Evolutionary conservation across 495 filamentous ascomycete genomes (phyloP), one percentile per base, ranked within the genome.

Genomic region (Penicillium pancosmium): DNA sequence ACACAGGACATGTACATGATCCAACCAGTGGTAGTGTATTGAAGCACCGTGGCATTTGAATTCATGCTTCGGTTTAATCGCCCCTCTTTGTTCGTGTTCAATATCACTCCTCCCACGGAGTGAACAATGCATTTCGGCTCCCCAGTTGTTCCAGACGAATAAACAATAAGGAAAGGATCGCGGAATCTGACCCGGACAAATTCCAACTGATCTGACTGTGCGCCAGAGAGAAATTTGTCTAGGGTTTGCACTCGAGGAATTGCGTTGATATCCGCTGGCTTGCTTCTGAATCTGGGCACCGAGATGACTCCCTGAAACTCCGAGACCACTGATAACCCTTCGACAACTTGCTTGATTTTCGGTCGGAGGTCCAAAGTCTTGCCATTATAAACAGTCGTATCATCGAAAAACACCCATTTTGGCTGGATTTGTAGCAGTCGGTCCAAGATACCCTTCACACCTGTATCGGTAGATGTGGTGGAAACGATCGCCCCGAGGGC

Each of bases 41-140:
- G 82, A 63, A 80, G 46, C 1, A 73, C 69, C 21, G 85, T 80
- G 18, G 62, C 80, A n/a, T 80, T 68, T 0, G 80, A 56, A 2
- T 69, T 68, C 25, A 80, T 58, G 23, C 83, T 80, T 27, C 82
- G 72, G 69, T 91, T 87, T n/a, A 91, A 69, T 4, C 70, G 68
- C 13, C 72, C 70, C 65, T 92, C 88, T 65, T 90, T 91, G 58
- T 65, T 71, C 2, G 68, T 68, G 61, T 80, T 63, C 27, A 66
- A 34, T 7, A 66, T 25, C 0, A 60, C 54, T 5, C 60, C 64
- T n/a, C 61, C 61, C 0, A 60, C 64, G n/a, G 50, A 60, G 31
- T 93, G 90, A 15, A 91, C 85, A 62, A 93, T 93, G 67, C 90
- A 91, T 64, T 93, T 93, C 4, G 90, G 90, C 31, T 89, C 82